Base-by-base conservation (phyloP, 768 basidiomycete genomes). In the Pisolithus albus region DNA sequence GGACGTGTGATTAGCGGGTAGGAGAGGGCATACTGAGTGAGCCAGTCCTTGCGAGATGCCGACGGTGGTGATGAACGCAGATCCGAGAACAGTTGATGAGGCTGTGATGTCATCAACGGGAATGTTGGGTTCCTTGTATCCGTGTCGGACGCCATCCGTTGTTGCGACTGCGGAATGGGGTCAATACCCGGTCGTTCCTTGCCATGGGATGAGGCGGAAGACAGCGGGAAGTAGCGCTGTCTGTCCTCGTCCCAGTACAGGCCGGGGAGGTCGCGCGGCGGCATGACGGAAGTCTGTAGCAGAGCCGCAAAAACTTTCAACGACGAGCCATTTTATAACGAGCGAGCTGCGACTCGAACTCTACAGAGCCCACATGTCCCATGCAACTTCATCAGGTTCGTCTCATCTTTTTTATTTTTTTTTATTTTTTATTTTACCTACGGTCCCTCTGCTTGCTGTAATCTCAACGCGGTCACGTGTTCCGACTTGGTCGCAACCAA, bases 161-260 rank as follows among this genome's bases (percentile, higher is more conserved):
- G 51, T 43, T 51, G 46, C 26, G 56, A 45, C 42, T 11, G 43
- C 43, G 43, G 15, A n/a, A 34, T 9, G 42, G 13, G 23, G 2
- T 44, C 28, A 26, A 23, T 9, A 26, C 8, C 16, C 16, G 26
- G 16, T 45, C 26, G 43, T n/a, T 15, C 43, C 26, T 49, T 62
- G 65, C 37, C 69, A 74, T 4, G 32, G 43, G 40, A 19, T 16
- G 21, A 40, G 15, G 37, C 64, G 69, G 75, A 75, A 21, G 75
- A 71, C 11, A 74, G 32, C 21, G 82, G 78, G 57, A 83, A 84
- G 61, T 84, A 84, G 9, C 82, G 74, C 38, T 78, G 76, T 50
- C 63, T 68, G 32, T 61, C 60, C 52, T 69, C 60, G 59, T 84
- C 81, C 68, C 75, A 84, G 60, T 77, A 79, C 47, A 82, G 65